Base-by-base conservation (phyloP, 495 filamentous ascomycete species). In the Penicillium chermesinum region DNA sequence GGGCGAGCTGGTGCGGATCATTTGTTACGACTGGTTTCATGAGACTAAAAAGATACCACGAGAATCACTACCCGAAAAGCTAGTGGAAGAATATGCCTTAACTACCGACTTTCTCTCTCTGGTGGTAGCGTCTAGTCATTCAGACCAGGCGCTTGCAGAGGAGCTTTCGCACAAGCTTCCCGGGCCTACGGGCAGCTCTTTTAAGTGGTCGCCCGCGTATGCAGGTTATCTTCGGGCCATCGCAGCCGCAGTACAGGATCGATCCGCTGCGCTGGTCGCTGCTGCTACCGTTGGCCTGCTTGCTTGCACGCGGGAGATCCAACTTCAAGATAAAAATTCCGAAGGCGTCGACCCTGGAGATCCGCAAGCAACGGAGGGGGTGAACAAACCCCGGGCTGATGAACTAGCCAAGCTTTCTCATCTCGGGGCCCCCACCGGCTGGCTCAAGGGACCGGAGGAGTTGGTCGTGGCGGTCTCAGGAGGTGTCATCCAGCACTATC, bases 391-490 rank as follows among this genome's bases (percentile, higher is more conserved):
- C 44, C 46, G 12, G 46, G 48, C 17, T 44, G n/a, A n/a, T n/a
- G n/a, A n/a, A n/a, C n/a, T n/a, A n/a, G n/a, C n/a, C n/a, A n/a
- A n/a, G n/a, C n/a, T n/a, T n/a, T n/a, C n/a, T n/a, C n/a, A n/a
- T n/a, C n/a, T n/a, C n/a, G n/a, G n/a, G n/a, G n/a, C 51, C 1
- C 48, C 55, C 13, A 56, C n/a, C 22, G 52, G 52, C 9, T 63
- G 61, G 63, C 50, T 58, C 25, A 53, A 58, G 8, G 58, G 65
- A 3, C 67, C 67, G 1, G 69, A 83, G 39, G 80, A 86, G 52
- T 62, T 89, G 38, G 77, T 81, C 10, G 79, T 89, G 12, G 85
- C 84, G 8, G 86, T 84, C 45, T 85, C 84, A 1, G 85, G 85
- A 2, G 83, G 85, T 37, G 84, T 83, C 43, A 87, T 88, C 33